These are phyloP conservation scores for Pseudoturritis turrita DNA, from an alignment of 345 rosid species.

Conservation along the genomic window DNA sequence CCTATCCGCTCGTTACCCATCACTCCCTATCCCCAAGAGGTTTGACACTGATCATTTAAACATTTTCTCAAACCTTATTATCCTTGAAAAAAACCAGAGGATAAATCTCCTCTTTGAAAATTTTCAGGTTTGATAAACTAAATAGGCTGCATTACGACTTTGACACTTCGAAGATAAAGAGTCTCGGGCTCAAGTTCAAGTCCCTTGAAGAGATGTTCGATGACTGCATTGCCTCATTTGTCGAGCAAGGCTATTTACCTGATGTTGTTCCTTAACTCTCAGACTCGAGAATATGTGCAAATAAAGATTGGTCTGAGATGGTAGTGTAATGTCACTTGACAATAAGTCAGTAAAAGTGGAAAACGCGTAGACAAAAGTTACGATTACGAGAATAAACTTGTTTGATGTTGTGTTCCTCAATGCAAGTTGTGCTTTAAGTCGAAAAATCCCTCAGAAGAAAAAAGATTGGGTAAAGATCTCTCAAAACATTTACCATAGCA, in stretches of 20 bases:
- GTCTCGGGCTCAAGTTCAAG: constrained; percentile 70
- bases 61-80: neutral
- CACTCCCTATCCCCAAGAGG: constrained; percentile 59
- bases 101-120: neutral
- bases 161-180: constrained; percentile 54
- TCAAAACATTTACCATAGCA: neutral
- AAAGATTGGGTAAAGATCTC: neutral
- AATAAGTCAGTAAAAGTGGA: neutral
- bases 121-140: constrained; percentile 53
- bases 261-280: neutral
- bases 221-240: constrained; percentile 59
- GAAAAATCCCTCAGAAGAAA: neutral
- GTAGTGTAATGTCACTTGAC: neutral
- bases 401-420: too few species aligned
- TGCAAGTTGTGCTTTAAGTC: neutral
- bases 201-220: constrained; percentile 62
- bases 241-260: constrained; percentile 51
- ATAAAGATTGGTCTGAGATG: neutral
- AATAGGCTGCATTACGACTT: constrained; percentile 55
- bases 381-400: too few species aligned
- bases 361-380: neutral
- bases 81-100: neutral
- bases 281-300: neutral
- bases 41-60: constrained; percentile 12
- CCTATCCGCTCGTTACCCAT: constrained; percentile 56